Conservation (phyloP, 345 rosid genomes). For the Nasturtium officinale region DNA sequence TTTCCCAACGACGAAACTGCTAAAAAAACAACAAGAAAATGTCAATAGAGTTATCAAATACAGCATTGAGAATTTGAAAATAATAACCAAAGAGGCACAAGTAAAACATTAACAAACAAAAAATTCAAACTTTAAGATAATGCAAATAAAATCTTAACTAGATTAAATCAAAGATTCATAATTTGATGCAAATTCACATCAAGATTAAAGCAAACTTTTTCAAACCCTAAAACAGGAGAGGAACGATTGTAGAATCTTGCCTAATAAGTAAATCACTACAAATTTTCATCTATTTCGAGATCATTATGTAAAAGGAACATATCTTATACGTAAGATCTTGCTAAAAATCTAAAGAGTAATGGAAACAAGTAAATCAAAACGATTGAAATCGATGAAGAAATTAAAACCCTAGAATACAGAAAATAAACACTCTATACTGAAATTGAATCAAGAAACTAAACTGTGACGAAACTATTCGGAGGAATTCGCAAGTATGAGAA, state of each 20-base stretch:
- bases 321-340: background rate
- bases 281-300: background rate
- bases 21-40: background rate
- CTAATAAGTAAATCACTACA: background rate
- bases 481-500: slow-evolving; percentile 2
- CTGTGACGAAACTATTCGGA: slow-evolving; percentile 17
- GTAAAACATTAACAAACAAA: background rate
- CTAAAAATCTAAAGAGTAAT: background rate
- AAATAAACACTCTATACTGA: background rate
- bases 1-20: background rate
- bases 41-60: background rate
- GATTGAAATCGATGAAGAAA: slow-evolving; percentile 15
- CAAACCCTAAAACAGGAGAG: slow-evolving; percentile 27
- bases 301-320: background rate
- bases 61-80: background rate
- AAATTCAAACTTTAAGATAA: background rate
- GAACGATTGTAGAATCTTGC: background rate
- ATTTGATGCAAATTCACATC: slow-evolving; percentile 4
- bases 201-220: slow-evolving; percentile 6
- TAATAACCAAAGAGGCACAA: background rate
- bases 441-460: background rate
- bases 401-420: slow-evolving; percentile 14
- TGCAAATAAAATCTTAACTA: background rate
- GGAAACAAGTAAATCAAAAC: background rate
- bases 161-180: background rate